Conservation (phyloP, 78 protist genomes). For the Polysphondylium violaceum region DNA sequence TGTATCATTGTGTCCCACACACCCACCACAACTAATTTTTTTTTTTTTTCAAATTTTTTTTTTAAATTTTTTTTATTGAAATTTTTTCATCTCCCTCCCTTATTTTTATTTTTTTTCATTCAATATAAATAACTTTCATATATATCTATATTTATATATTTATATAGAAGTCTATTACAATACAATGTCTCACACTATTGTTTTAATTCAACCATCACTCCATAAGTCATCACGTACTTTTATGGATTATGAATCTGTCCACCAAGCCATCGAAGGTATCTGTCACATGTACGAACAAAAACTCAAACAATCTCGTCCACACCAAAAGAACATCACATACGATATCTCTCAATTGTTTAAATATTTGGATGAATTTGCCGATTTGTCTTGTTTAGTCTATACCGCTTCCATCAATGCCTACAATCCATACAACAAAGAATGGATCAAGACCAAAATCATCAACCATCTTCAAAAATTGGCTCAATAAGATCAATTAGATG, state of each 20-base stretch:
- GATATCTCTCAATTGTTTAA: slow-evolving; percentile 53
- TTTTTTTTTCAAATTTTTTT: no score
- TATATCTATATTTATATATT: neutral
- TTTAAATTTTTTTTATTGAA: no score
- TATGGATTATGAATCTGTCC: slow-evolving; percentile 69
- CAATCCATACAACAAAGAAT: slow-evolving; percentile 73
- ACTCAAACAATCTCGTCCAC: slow-evolving; percentile 46
- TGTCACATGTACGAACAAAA: slow-evolving; percentile 61
- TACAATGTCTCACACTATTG: slow-evolving; percentile 56
- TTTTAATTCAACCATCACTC: slow-evolving; percentile 39
- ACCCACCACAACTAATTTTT: no score
- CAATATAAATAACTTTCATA: no score
- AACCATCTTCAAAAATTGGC: slow-evolving; percentile 68
- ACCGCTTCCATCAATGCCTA: slow-evolving; percentile 51
- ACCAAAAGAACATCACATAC: slow-evolving; percentile 68
- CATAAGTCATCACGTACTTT: slow-evolving; percentile 67
- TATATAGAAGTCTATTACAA: slow-evolving; percentile 7
- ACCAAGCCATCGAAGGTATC: slow-evolving; percentile 65
- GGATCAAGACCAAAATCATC: slow-evolving; percentile 63
- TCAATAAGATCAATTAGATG: no score
- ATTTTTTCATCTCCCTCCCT: no score
- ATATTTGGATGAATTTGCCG: slow-evolving; percentile 51
- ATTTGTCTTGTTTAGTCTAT: slow-evolving; percentile 70
- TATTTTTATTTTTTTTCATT: no score
- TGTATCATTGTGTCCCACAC: no score